Base-by-base conservation (phyloP, 192 early-diverging fungal genomes). In the Linnemannia hyalina region DNA sequence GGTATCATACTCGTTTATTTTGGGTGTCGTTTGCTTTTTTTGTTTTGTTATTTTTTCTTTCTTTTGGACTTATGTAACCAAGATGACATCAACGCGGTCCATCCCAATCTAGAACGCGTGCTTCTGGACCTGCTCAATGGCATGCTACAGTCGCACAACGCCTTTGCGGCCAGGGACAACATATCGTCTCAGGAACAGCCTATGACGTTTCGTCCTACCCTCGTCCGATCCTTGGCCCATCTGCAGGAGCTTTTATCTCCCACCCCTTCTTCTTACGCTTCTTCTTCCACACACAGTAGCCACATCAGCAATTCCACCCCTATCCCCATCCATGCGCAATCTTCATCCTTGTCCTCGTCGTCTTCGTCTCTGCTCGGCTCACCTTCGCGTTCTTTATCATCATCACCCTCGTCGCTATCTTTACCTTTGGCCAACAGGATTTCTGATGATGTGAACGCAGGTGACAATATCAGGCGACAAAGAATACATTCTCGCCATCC, bases 161-260 rank as follows among this genome's bases (percentile, higher is more conserved):
- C 80, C n/a, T 71, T 78, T 63, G 78, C 75, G 13, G 68, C 65
- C 2, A 79, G 84, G 9, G 84, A 86, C 32, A 80, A 86, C 20
- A 76, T 80, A 22, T 78, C 84, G 9, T 86, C 80, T 41, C 84
- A 86, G 68, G 72, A 86, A 42, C 84, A 81, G 16, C 84, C 84
- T 4, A 69, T 70, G 26, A 70, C 60, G 6, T 74, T 80, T 57
- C 84, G 74, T 23, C 80, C 80, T 8, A 79, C 75, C 26, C 15
- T 63, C 4, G 42, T 86, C 38, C 75, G 38, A 15, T 86, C 84
- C 6, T 47, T 86, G 15, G 69, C 68, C 7, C 79, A 86, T 15
- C 47, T 86, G 22, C 38, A 70, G 23, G 79, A 77, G 1, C 76
- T 86, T 13, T 38, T 81, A 38, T 49, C 70, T 16, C 26, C 35